Evolutionary conservation across 2,329 filamentous ascomycete genomes (phyloP).

Genomic region (Aureobasidium melanogenum): DNA sequence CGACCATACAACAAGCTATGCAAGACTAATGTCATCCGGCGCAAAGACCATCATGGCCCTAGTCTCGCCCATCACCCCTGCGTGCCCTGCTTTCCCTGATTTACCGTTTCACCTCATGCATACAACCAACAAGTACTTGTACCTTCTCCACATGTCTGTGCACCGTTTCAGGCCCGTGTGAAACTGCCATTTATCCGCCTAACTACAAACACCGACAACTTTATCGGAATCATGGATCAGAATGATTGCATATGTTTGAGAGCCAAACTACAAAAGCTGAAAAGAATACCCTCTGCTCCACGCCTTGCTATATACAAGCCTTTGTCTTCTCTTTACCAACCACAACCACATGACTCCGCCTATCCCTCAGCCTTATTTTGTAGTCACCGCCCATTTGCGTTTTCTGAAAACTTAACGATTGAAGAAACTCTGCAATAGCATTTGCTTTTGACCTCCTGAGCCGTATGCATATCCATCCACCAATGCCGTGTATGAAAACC

Average conservation of each 20-base stretch:
- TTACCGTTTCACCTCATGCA: background rate
- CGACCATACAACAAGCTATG: background rate
- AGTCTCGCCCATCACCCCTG: conserved; percentile 1
- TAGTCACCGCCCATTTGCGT: background rate
- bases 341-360: background rate
- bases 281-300: background rate
- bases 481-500: background rate
- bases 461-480: background rate
- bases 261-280: background rate
- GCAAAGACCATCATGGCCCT: background rate
- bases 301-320: conserved; percentile 1
- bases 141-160: conserved; percentile 3
- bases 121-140: background rate
- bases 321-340: background rate
- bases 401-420: background rate
- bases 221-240: background rate
- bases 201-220: background rate
- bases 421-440: background rate
- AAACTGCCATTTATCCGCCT: background rate
- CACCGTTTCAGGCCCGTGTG: conserved; percentile 1
- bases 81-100: conserved; percentile 1
- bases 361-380: background rate
- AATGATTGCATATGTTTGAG: conserved; percentile 2
- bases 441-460: background rate
- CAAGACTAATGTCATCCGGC: background rate